Evolutionary conservation across 106 monocot genomes (phyloP), one percentile per base, ranked within the genome.

Genomic region (Ottelia alismoides): DNA sequence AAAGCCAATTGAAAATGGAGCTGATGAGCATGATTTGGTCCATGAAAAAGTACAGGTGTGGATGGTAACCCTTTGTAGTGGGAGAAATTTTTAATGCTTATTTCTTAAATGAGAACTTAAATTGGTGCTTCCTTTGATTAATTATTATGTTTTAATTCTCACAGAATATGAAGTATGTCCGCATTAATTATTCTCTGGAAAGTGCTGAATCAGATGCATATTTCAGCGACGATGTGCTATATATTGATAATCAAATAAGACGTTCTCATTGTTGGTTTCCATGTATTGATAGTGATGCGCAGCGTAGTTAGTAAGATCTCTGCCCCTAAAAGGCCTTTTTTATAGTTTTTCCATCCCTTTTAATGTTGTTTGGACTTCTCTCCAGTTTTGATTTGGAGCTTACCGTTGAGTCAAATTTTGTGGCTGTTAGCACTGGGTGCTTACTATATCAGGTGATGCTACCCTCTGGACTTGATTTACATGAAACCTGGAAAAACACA

Each of bases 221-320:
- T 75, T 98, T 98, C 73, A 69, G 59, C 11, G 70, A 68, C 53
- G 62, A 69, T 58, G 26, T 86, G 30, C 30, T 89, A 25, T 72
- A 69, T 61, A 80, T 77, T 55, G 67, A 82, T 72, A 98, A 79
- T 61, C 98, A 98, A 58, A 77, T 86, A 21, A 79, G 79, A 25
- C 78, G 90, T 35, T 76, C 85, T 49, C 76, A 68, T 52, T 85
- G 98, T 71, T 98, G 98, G 98, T 98, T 98, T 27, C 98, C 98
- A 29, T 98, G 98, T 46, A 55, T 83, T 68, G 69, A 98, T 63
- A 74, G 44, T 55, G 54, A 30, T 63, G 58, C 58, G 18, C 85
- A 98, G 51, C 63, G 74, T 23, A 90, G 82, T 70, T 52, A 72
- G 98, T 98, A 86, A 67, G 78, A 0, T 60, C 14, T 27, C 1